phyloP scores from a whole-genome alignment of 495 filamentous ascomycete genomes.

The Sordaria brevicollis region DNA sequence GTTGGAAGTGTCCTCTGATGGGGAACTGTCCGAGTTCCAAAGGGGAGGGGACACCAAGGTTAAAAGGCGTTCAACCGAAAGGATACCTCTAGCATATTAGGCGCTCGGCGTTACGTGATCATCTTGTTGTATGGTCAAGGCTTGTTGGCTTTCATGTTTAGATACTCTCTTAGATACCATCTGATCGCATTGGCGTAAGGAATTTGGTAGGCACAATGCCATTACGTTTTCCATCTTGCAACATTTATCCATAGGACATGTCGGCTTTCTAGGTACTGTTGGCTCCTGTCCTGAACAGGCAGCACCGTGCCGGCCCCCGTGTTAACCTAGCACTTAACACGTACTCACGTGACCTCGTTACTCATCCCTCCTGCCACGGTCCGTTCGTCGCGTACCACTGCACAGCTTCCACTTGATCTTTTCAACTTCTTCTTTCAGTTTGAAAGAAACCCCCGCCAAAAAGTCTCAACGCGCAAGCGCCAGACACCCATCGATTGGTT shows the following conservation, averaged over 20 bases:
- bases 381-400: background rate
- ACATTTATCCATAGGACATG: too few species aligned
- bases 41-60: background rate
- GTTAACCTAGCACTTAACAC: background rate
- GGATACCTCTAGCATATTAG: background rate
- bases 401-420: background rate
- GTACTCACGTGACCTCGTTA: background rate
- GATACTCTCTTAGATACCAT: background rate
- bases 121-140: background rate
- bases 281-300: background rate
- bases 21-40: background rate
- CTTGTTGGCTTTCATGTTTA: background rate
- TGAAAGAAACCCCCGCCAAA: background rate
- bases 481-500: background rate
- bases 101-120: background rate
- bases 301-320: background rate
- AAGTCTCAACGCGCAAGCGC: background rate
- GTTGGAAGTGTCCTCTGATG: background rate
- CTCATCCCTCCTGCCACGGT: background rate
- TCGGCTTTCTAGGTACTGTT: too few species aligned
- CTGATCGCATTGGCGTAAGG: background rate
- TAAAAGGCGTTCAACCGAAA: background rate
- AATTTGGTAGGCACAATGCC: background rate
- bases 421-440: background rate
- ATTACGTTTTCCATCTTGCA: background rate